Conservation (phyloP, 2,329 filamentous ascomycete species). For the Annulohypoxylon truncatum region DNA sequence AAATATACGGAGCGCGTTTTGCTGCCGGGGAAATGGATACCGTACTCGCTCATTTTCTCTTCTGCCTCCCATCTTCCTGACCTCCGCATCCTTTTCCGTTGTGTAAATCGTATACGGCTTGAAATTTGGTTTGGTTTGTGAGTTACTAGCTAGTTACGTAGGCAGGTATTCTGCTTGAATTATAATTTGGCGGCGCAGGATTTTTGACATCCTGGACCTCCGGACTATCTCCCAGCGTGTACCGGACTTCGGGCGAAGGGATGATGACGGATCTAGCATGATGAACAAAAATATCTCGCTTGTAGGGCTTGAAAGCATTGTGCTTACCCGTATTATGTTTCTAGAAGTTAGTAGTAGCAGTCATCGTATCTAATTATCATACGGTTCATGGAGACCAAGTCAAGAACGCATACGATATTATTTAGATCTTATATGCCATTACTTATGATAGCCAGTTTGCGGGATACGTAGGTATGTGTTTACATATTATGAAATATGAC, state of each 20-base stretch:
- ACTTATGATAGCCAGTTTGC: neutral
- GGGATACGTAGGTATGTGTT: neutral
- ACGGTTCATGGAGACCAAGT: neutral
- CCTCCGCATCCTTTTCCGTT: no score
- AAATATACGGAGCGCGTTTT: neutral
- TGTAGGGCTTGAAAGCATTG: neutral
- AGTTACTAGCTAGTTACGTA: no score
- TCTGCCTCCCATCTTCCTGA: no score
- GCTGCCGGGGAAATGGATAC: neutral
- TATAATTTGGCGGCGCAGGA: neutral
- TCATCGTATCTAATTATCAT: neutral
- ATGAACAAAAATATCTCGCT: neutral
- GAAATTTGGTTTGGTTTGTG: neutral
- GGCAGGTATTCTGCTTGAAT: no score
- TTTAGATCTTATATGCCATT: neutral
- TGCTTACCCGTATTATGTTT: neutral
- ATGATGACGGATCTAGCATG: neutral
- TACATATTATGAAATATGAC: neutral
- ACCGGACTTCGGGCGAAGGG: constrained; percentile 33
- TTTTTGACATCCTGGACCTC: neutral
- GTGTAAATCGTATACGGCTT: no score
- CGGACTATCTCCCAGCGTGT: constrained; percentile 19
- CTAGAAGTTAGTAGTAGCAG: neutral
- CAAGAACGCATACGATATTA: neutral
- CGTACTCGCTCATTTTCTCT: neutral